Percentiles rank a stretch among this genome's conserved stretches.
phyloP scores from a whole-genome alignment of 257 asterid genomes.

The Avicennia marina region DNA sequence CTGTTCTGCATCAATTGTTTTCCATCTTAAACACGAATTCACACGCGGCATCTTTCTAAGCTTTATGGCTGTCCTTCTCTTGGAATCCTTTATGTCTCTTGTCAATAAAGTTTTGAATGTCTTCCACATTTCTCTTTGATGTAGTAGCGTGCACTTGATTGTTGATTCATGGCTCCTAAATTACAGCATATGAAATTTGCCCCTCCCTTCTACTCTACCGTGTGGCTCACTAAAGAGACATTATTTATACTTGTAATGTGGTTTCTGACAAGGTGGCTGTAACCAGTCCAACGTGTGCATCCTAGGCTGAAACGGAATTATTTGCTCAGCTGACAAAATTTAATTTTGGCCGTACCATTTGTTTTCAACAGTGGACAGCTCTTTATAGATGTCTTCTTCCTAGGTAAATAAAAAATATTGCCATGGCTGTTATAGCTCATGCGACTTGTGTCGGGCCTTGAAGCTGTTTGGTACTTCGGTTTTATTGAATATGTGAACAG shows the following conservation, averaged over 20 bases:
- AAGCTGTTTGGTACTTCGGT: background rate
- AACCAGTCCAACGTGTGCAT: background rate
- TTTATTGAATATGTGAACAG: background rate
- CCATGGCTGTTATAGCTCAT: constrained; percentile 1
- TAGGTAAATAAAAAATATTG: background rate
- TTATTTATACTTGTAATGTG: too few species aligned
- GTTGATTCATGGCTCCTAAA: background rate
- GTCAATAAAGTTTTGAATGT: too few species aligned
- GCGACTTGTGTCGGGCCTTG: background rate
- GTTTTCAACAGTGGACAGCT: background rate
- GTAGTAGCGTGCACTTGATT: background rate
- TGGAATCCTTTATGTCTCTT: too few species aligned
- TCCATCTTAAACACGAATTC: too few species aligned
- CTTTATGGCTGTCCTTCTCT: too few species aligned
- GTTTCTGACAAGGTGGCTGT: background rate
- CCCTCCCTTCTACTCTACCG: background rate
- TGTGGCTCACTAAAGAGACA: background rate
- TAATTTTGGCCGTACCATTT: background rate
- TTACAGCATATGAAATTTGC: background rate
- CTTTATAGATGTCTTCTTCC: background rate
- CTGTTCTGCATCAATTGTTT: too few species aligned
- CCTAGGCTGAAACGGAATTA: constrained; percentile 3
- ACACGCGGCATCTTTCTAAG: too few species aligned
- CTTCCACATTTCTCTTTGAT: background rate
- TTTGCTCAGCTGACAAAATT: background rate